Evolutionary conservation across 1,284 basidiomycete species (phyloP).

Genomic region (Anthracocystis walkeri): DNA sequence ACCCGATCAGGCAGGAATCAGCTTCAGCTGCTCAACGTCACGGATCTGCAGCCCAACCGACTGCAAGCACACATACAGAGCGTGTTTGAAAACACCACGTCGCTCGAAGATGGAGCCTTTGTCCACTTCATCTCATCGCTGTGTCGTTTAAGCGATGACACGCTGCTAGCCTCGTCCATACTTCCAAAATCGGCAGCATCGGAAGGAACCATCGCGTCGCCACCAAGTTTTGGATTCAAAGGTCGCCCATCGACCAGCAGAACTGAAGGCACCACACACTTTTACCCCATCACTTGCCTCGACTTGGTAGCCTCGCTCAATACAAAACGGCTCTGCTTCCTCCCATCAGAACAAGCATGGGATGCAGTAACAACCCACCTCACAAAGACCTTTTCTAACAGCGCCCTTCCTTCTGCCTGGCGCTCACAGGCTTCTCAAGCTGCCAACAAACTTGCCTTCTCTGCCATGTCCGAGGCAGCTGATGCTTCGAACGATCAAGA

Average conservation of each 20-base stretch:
- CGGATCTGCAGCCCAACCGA: conserved; percentile 32
- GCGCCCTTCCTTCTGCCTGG: conserved; percentile 79
- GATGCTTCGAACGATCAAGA: conserved; percentile 32
- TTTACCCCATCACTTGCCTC: conserved; percentile 85
- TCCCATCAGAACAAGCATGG: conserved; percentile 86
- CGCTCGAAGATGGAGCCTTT: conserved; percentile 84
- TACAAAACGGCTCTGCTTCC: conserved; percentile 83
- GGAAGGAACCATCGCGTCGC: conserved; percentile 11
- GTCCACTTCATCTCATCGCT: conserved; percentile 83
- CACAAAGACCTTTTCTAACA: conserved; percentile 78
- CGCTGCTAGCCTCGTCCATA: conserved; percentile 16
- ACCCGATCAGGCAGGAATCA: conserved; percentile 39
- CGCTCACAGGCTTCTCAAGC: conserved; percentile 86
- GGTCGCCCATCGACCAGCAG: conserved; percentile 4
- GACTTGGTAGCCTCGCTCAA: conserved; percentile 84
- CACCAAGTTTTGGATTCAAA: conserved; percentile 23
- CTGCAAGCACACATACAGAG: conserved; percentile 49
- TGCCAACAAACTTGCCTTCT: conserved; percentile 75
- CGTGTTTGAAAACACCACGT: conserved; percentile 73
- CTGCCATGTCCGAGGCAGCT: conserved; percentile 73
- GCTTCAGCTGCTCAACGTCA: conserved; percentile 40
- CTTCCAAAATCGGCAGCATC: conserved; percentile 6
- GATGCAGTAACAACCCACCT: conserved; percentile 82
- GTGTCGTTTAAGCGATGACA: conserved; percentile 79
- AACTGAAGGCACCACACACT: conserved; percentile 5